Base-by-base conservation (phyloP, 768 basidiomycete genomes). In the Leucocoprinus sp. region DNA sequence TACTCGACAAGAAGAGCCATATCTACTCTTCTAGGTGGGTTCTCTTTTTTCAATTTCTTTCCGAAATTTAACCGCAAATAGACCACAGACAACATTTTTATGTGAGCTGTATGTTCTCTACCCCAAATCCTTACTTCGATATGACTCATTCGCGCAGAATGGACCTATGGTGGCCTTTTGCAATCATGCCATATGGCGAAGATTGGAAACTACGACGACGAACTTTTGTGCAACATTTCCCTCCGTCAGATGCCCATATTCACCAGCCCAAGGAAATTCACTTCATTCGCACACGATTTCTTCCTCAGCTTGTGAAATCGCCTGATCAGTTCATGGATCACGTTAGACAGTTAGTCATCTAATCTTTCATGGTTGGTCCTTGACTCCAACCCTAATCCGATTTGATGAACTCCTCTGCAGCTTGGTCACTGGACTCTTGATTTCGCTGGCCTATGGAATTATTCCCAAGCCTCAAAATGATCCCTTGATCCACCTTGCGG, bases 381-480 rank as follows among this genome's bases (percentile, higher is more conserved):
- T 12, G 31, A 31, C 31, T 14, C 31, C 9, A 8, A 31, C 14
- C n/a, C 4, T 31, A 4, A 4, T 31, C 31, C 4, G 31, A 14
- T 4, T 31, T 15, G 4, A 26, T 12, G 27, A 8, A 41, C 15
- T 17, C 12, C 39, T 11, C 24, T 31, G 6, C 37, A 75, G 72
- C 34, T 60, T 68, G 52, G 59, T 68, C 2, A 71, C 65, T 8
- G 59, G 63, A n/a, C 57, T 67, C 15, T 56, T 69, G 8, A 55
- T 76, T 40, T 64, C 63, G 0, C 49, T 74, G 7, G 67, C 70
- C 0, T 76, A 78, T 50, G 78, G 76, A 2, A 60, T 76, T 15
- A 54, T 68, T 9, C 61, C 69, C 7, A 49, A 61, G 28, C 58
- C 65, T 0, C 35, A 54, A 11, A 53, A 69, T 43, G 76, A 78